Conservation (phyloP, 371 early-diverging fungal species). For the Syncephalastrum sp. region DNA sequence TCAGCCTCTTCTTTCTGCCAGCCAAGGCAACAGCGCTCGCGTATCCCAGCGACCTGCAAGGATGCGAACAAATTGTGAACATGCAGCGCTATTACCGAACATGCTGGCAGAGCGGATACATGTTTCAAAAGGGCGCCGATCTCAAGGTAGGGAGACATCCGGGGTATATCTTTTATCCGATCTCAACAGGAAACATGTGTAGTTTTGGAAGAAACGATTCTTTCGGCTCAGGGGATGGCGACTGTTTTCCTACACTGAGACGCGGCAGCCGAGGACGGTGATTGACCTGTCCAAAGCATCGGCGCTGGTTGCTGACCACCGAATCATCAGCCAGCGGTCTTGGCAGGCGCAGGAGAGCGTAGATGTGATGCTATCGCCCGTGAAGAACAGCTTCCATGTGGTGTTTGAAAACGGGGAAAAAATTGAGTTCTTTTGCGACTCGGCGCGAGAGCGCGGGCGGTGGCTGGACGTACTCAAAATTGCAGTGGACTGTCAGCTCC, state of each 20-base stretch:
- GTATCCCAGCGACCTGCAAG: slow-evolving; percentile 20
- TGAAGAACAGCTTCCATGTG: slow-evolving; percentile 28
- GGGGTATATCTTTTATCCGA: not conserved
- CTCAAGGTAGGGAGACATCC: slow-evolving; percentile 18
- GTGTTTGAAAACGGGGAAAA: slow-evolving; percentile 25
- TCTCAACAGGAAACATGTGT: not conserved
- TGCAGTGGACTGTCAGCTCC: slow-evolving; percentile 17
- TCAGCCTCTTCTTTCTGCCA: slow-evolving; percentile 25
- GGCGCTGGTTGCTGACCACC: slow-evolving; percentile 17
- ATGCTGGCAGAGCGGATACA: slow-evolving; percentile 34
- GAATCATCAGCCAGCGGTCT: slow-evolving; percentile 7
- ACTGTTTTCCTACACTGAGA: slow-evolving; percentile 23
- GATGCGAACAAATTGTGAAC: slow-evolving; percentile 33
- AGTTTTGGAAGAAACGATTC: slow-evolving; percentile 31
- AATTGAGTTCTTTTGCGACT: slow-evolving; percentile 35
- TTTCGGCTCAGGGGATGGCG: slow-evolving; percentile 23
- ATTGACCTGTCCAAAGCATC: slow-evolving; percentile 30
- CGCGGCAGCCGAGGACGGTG: slow-evolving; percentile 13
- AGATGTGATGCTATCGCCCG: slow-evolving; percentile 13
- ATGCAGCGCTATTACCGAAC: slow-evolving; percentile 30
- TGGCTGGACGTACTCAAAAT: slow-evolving; percentile 30
- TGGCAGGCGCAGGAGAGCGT: slow-evolving; percentile 8
- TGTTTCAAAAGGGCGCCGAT: slow-evolving; percentile 34
- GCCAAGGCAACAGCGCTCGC: slow-evolving; percentile 6
- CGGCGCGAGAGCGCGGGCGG: slow-evolving; percentile 17